phyloP scores from a whole-genome alignment of 2,329 filamentous ascomycete species.

The Alternaria metachromatica region DNA sequence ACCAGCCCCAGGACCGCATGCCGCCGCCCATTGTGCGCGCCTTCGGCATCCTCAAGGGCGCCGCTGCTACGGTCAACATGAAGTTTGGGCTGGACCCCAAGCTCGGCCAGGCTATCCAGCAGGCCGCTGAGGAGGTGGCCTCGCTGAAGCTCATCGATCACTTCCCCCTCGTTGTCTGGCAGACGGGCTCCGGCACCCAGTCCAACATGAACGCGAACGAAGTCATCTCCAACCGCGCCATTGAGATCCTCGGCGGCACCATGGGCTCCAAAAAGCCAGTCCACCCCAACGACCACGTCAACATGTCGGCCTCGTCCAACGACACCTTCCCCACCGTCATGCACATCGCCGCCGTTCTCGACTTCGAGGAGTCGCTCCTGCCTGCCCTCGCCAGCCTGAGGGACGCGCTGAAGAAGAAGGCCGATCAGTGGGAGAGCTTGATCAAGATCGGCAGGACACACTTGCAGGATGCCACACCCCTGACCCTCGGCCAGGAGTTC shows the following conservation, averaged over 20 bases:
- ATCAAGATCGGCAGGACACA: slow-evolving; percentile 99
- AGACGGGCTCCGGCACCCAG: slow-evolving; percentile 97
- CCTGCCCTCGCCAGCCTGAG: slow-evolving; percentile 84
- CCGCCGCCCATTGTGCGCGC: slow-evolving; percentile 89
- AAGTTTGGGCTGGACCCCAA: slow-evolving; percentile 88
- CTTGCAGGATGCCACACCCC: slow-evolving; percentile 93
- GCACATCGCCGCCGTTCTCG: slow-evolving; percentile 97
- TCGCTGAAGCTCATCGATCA: slow-evolving; percentile 93
- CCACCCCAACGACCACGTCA: slow-evolving; percentile 99
- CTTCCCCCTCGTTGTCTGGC: slow-evolving; percentile 99
- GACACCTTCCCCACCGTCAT: slow-evolving; percentile 99
- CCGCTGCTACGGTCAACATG: slow-evolving; percentile 95
- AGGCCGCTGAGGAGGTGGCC: slow-evolving; percentile 92
- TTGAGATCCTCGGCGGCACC: slow-evolving; percentile 91
- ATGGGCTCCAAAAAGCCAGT: slow-evolving; percentile 99
- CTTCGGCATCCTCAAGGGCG: slow-evolving; percentile 97
- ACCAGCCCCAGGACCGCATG: slow-evolving; percentile 99
- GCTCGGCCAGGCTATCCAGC: slow-evolving; percentile 89
- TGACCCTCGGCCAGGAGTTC: slow-evolving; percentile 97
- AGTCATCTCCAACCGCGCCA: slow-evolving; percentile 98
- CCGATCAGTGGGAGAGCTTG: slow-evolving; percentile 86
- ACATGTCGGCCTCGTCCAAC: slow-evolving; percentile 98
- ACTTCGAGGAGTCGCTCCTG: slow-evolving; percentile 84
- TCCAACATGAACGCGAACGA: slow-evolving; percentile 99
- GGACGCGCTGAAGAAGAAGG: slow-evolving; percentile 84